Evolutionary conservation across 345 rosid genomes (phyloP).

Genomic region (Isatis tinctoria): DNA sequence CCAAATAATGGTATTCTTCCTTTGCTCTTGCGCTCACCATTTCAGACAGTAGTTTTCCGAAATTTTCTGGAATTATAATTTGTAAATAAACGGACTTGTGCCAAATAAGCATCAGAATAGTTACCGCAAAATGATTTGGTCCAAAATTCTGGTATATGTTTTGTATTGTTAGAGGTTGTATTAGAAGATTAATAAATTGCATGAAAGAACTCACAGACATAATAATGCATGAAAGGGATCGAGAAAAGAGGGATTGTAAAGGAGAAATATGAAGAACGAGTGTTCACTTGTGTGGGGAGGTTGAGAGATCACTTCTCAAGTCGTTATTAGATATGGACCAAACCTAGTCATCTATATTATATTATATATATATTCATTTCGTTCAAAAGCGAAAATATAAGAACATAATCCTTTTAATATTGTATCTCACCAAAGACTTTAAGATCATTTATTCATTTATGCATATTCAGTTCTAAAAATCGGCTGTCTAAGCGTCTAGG

Average conservation of each 20-base stretch:
- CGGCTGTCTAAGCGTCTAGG: neutral
- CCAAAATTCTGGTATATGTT: neutral
- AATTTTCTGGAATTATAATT: neutral
- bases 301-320: neutral
- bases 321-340: neutral
- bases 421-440: neutral
- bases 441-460: neutral
- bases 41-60: neutral
- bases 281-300: conserved; percentile 1
- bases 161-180: neutral
- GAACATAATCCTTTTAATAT: neutral
- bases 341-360: neutral
- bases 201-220: neutral
- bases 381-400: neutral
- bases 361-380: neutral
- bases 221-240: neutral
- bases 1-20: too few relatives aligned
- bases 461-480: neutral
- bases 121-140: neutral
- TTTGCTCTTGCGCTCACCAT: neutral
- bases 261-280: neutral
- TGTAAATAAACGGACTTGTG: neutral
- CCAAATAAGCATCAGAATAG: neutral
- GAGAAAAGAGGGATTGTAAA: neutral
- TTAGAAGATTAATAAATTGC: neutral